A percentile compares a stretch with the other conserved stretches of the same genome.
phyloP scores from a whole-genome alignment of 192 early-diverging fungal species.

The Pilobolus umbonatus region DNA sequence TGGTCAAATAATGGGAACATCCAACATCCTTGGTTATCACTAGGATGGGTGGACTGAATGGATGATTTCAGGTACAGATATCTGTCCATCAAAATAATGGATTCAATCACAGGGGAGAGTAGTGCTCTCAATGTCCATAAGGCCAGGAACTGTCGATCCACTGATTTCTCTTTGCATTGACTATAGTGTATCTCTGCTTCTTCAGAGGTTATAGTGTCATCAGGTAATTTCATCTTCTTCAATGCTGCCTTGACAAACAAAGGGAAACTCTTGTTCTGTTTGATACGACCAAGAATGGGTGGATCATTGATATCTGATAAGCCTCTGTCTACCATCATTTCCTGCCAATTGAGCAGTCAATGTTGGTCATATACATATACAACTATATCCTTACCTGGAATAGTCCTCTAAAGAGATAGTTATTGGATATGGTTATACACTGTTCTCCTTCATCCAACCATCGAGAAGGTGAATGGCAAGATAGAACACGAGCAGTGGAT shows the following conservation, averaged over 20 bases:
- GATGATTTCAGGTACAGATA: conserved; percentile 59
- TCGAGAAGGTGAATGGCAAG: conserved; percentile 76
- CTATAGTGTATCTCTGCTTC: conserved; percentile 41
- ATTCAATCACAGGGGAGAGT: conserved; percentile 70
- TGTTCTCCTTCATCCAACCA: conserved; percentile 60
- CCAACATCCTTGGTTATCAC: conserved; percentile 24
- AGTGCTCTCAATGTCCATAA: conserved; percentile 81
- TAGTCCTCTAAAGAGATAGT: conserved; percentile 72
- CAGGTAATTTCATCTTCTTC: conserved; percentile 15
- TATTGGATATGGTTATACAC: conserved; percentile 53
- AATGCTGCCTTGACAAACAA: conserved; percentile 47
- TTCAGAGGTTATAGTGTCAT: conserved; percentile 32
- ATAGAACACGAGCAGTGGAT: conserved; percentile 58
- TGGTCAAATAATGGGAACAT: conserved; percentile 63
- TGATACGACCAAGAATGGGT: conserved; percentile 1
- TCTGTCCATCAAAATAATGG: conserved; percentile 75
- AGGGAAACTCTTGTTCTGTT: conserved; percentile 6
- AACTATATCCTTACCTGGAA: conserved; percentile 46
- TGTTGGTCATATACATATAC: neutral
- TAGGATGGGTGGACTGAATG: conserved; percentile 7
- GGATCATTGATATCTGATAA: conserved; percentile 3
- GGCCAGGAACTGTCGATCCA: conserved; percentile 60
- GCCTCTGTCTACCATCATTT: conserved; percentile 1
- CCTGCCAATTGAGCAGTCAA: neutral
- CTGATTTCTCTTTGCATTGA: conserved; percentile 27